A percentile compares a stretch with the other conserved stretches of the same genome.
phyloP scores from a whole-genome alignment of 225 moss, liverwort and hornwort species.

The Anthoceros angustus region DNA sequence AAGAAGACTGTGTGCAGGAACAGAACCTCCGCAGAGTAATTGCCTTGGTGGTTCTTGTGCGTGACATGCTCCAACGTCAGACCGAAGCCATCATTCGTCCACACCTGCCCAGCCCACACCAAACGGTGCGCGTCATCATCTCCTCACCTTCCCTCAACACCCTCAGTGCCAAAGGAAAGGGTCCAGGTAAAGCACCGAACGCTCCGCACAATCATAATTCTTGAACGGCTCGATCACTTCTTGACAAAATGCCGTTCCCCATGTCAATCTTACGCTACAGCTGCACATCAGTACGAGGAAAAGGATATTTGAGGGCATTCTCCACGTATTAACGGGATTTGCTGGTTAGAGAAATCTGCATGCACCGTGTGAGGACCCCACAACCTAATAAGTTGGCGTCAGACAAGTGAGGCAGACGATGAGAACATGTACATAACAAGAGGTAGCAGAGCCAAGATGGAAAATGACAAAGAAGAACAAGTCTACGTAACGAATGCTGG shows the following conservation, averaged over 20 bases:
- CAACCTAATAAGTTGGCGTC: too few relatives aligned
- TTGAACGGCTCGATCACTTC: constrained; percentile 1
- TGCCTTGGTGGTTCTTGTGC: neutral
- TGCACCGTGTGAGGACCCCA: too few relatives aligned
- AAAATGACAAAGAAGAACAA: too few relatives aligned
- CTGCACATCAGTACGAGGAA: too few relatives aligned
- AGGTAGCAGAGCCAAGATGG: too few relatives aligned
- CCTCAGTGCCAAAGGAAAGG: neutral
- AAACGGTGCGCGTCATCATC: neutral
- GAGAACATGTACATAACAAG: too few relatives aligned
- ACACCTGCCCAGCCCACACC: neutral
- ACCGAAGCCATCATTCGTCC: neutral
- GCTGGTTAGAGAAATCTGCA: too few relatives aligned
- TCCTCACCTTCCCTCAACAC: neutral
- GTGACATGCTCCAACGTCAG: neutral
- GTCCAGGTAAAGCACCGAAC: neutral
- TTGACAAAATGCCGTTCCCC: neutral
- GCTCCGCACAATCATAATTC: neutral
- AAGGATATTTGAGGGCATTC: too few relatives aligned
- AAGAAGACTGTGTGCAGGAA: neutral
- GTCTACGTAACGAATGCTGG: too few relatives aligned
- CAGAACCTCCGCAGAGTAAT: neutral
- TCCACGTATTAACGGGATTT: too few relatives aligned
- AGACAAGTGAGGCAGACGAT: too few relatives aligned
- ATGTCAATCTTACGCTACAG: too few relatives aligned